A percentile compares a stretch with the other conserved stretches of the same genome.
Evolutionary conservation across 2,329 filamentous ascomycete genomes (phyloP).

Genomic region (Cryphonectria carpinicola): DNA sequence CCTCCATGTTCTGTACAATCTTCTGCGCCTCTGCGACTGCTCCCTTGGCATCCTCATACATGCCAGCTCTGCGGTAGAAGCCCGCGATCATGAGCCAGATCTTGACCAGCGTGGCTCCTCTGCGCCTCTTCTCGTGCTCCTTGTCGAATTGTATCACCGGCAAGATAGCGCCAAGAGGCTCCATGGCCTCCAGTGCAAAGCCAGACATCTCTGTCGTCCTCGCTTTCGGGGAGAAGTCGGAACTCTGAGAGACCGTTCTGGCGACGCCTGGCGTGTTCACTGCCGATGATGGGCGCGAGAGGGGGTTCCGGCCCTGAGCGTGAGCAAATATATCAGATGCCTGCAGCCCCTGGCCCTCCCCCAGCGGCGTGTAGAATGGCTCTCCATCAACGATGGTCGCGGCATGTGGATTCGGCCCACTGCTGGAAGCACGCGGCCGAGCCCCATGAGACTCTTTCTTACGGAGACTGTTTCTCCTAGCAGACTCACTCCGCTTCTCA

Average conservation of each 20-base stretch:
- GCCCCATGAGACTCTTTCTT: constrained; percentile 57
- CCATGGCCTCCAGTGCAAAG: constrained; percentile 44
- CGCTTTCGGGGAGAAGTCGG: constrained; percentile 48
- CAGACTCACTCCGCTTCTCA: constrained; percentile 51
- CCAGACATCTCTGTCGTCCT: constrained; percentile 47
- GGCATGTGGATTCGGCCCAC: constrained; percentile 43
- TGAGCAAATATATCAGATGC: constrained; percentile 51
- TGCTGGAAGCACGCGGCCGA: constrained; percentile 50
- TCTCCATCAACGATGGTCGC: constrained; percentile 55
- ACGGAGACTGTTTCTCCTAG: constrained; percentile 55
- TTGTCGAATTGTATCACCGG: constrained; percentile 59
- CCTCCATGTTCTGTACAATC: constrained; percentile 72
- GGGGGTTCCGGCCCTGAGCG: constrained; percentile 41
- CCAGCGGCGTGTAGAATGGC: constrained; percentile 52
- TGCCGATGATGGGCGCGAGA: constrained; percentile 49
- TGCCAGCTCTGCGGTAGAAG: constrained; percentile 80
- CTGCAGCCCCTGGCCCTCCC: constrained; percentile 43
- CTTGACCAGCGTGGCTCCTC: constrained; percentile 64
- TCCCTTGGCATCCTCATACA: constrained; percentile 78
- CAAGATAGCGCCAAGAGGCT: constrained; percentile 51
- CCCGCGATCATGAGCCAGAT: constrained; percentile 91
- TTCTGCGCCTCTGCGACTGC: constrained; percentile 82
- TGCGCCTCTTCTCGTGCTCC: constrained; percentile 55
- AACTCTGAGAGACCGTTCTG: constrained; percentile 43
- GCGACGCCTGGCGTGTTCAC: constrained; percentile 37